Evolutionary conservation across 768 basidiomycete genomes (phyloP).

Genomic region (Tricholoma furcatifolium): DNA sequence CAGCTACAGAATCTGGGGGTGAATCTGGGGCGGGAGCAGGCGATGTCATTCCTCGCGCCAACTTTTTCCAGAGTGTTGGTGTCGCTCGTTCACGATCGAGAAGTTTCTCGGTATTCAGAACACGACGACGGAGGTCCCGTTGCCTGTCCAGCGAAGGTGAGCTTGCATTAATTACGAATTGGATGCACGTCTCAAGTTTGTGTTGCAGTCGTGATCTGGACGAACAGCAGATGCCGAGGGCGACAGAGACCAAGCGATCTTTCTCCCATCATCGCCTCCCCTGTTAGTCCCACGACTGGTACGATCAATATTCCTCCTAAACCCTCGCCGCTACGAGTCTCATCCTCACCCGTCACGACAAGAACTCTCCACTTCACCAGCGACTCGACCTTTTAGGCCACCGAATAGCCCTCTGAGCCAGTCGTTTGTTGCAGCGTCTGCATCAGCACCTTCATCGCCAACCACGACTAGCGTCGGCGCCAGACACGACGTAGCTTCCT

Average conservation of each 20-base stretch:
- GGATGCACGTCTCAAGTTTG: too few species aligned
- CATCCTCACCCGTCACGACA: conserved; percentile 10
- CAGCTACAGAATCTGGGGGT: not conserved
- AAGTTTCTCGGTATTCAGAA: conserved; percentile 73
- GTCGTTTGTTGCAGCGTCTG: conserved; percentile 12
- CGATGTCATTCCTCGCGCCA: conserved; percentile 50
- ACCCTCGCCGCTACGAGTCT: conserved; percentile 17
- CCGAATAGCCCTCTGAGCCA: conserved; percentile 38
- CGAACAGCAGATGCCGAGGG: too few species aligned
- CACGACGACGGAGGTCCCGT: too few species aligned
- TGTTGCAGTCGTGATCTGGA: too few species aligned
- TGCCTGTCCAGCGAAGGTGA: conserved; percentile 31
- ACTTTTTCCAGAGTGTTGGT: conserved; percentile 60
- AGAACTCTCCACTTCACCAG: not conserved
- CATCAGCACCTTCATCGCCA: conserved; percentile 20
- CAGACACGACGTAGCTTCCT: conserved; percentile 25
- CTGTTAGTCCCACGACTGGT: conserved; percentile 14
- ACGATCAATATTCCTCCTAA: conserved; percentile 10
- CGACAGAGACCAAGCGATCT: conserved; percentile 23
- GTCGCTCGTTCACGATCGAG: conserved; percentile 63
- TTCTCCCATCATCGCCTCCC: conserved; percentile 16
- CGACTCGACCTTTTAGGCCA: conserved; percentile 21
- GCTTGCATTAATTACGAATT: conserved; percentile 6
- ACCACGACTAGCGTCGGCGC: conserved; percentile 26
- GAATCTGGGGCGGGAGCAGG: not conserved